Base-by-base conservation (phyloP, 2,329 filamentous ascomycete genomes). In the Calonectria fujianensis region DNA sequence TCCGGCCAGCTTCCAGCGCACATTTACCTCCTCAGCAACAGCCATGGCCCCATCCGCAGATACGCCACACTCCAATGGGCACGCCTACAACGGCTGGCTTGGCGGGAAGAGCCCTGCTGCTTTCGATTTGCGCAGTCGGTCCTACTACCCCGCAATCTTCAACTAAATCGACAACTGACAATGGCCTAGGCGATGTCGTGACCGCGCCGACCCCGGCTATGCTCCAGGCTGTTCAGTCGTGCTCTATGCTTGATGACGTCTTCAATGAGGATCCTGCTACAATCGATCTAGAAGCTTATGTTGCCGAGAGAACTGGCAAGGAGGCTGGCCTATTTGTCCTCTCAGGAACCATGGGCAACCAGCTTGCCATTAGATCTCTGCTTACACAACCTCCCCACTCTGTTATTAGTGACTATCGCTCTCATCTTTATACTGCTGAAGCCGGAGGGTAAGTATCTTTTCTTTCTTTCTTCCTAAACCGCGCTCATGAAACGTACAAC, bases 311-410 rank as follows among this genome's bases (percentile, higher is more conserved):
- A 4, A 91, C 95, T 0, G 92, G 92, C 78, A 96, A 97, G 80
- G 93, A 96, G 80, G 92, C 92, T 10, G 94, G 91, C 0, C 88
- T 98, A 6, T 93, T 98, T 69, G 95, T 98, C 70, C 89, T 97
- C 74, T 97, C 95, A 0, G 96, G 96, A 4, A 98, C 96, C 6
- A 98, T 98, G 96, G 96, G 95, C 51, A 98, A 98, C 85, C 96
- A 98, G 84, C 88, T 98, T 24, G 93, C 94, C 0, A 89, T 98
- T 52, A 92, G 96, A 50, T 90, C 94, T 1, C 94, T 97, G 74
- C 89, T 98, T 18, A 90, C 88, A 0, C 93, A 95, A 74, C 96
- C 96, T 18, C 96, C 96, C 0, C 92, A 98, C 83, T 91, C 91
- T 10, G 91, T 98, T 7, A 87, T 98, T 11, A 95, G 94, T 79